Evolutionary conservation across 2,329 filamentous ascomycete species (phyloP).

Genomic region (Stagonosporopsis rhizophila): DNA sequence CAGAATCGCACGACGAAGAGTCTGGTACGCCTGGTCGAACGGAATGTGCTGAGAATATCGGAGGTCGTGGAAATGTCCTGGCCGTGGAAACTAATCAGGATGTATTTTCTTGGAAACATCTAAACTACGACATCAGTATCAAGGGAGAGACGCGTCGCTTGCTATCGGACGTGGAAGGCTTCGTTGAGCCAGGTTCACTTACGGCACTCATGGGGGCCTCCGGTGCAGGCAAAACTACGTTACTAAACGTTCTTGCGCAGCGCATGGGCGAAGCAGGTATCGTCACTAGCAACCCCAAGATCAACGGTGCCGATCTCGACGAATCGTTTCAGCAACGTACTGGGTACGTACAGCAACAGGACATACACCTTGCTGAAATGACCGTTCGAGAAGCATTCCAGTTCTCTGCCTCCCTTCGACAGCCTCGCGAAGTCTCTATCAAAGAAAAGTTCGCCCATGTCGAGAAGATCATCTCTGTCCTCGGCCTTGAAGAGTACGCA

Average conservation of each 20-base stretch:
- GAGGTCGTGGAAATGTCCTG: not conserved
- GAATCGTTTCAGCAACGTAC: constrained; percentile 85
- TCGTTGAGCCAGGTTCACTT: constrained; percentile 63
- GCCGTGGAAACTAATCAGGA: not conserved
- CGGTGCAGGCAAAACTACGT: constrained; percentile 86
- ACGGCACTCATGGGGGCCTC: constrained; percentile 71
- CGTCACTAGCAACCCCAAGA: constrained; percentile 79
- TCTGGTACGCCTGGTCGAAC: not conserved
- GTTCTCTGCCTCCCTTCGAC: constrained; percentile 65
- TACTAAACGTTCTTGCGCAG: constrained; percentile 80
- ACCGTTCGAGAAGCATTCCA: constrained; percentile 66
- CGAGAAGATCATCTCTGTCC: constrained; percentile 63
- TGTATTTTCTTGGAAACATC: not conserved
- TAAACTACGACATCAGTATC: not conserved
- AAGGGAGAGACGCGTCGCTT: constrained; percentile 38
- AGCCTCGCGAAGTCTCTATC: constrained; percentile 59
- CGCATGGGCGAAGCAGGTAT: constrained; percentile 79
- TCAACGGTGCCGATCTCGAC: constrained; percentile 69
- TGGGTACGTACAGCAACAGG: constrained; percentile 54
- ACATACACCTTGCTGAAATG: constrained; percentile 63
- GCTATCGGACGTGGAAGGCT: constrained; percentile 70
- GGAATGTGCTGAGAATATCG: not conserved
- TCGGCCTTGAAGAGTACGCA: constrained; percentile 61
- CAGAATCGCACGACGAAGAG: not conserved
- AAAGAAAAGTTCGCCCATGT: constrained; percentile 66